A percentile compares a stretch with the other conserved stretches of the same genome.
Conservation (phyloP, 495 filamentous ascomycete species). For the Xylaria nigripes region DNA sequence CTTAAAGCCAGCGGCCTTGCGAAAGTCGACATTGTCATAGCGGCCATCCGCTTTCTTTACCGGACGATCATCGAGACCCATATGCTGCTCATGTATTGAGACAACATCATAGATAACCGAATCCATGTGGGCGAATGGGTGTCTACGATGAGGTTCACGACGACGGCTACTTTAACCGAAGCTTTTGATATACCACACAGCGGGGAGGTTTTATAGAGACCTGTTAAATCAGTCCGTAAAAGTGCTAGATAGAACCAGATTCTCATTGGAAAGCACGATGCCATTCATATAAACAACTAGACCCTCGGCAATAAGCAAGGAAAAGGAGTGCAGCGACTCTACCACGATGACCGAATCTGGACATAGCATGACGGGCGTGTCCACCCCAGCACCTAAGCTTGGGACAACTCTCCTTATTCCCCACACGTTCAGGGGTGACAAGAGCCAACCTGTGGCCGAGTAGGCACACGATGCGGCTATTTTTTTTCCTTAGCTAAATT, state of each 20-base stretch:
- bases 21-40: constrained; percentile 27
- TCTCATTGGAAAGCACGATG: neutral
- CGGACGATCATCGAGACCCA: constrained; percentile 3
- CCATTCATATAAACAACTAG: neutral
- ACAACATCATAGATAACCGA: neutral
- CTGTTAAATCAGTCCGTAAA: neutral
- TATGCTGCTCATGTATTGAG: neutral
- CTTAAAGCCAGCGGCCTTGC: constrained; percentile 19
- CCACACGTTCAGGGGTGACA: neutral
- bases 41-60: constrained; percentile 21
- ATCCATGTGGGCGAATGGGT: neutral
- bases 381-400: neutral
- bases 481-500: too few species aligned
- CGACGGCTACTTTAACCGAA: neutral
- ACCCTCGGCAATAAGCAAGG: neutral
- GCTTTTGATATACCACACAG: neutral
- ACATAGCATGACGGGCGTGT: neutral
- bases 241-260: neutral
- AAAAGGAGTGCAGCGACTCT: neutral
- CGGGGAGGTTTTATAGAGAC: neutral
- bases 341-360: neutral
- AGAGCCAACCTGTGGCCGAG: neutral
- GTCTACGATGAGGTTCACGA: neutral
- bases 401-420: neutral
- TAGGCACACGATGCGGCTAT: neutral